Evolutionary conservation across 352 stramenopile species (phyloP).

Genomic region (Globisporangium polare): DNA sequence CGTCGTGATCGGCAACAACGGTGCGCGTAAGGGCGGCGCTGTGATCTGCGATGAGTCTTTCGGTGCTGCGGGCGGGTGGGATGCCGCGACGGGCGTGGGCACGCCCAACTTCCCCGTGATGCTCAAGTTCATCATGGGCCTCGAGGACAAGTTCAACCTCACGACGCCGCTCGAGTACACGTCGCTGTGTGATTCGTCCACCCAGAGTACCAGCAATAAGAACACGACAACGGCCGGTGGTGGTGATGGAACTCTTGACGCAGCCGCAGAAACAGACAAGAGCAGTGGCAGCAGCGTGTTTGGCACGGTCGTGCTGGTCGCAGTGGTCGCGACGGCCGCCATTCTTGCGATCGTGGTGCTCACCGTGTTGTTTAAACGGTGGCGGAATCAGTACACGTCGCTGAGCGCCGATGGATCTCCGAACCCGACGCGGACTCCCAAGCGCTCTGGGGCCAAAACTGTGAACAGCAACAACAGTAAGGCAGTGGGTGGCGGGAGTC

Average conservation of each 20-base stretch:
- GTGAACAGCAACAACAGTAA: constrained; percentile 11
- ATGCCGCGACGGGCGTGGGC: constrained; percentile 83
- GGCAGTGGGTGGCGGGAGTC: not conserved
- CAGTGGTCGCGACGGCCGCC: constrained; percentile 28
- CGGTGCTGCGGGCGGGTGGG: constrained; percentile 79
- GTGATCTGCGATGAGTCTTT: constrained; percentile 78
- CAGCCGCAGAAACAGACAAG: not conserved
- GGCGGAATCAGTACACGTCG: constrained; percentile 56
- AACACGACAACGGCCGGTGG: not conserved
- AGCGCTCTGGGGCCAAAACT: constrained; percentile 13
- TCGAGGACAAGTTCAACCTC: constrained; percentile 55
- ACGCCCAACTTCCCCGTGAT: constrained; percentile 82
- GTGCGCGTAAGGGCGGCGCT: constrained; percentile 33
- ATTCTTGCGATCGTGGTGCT: constrained; percentile 30
- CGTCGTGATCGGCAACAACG: constrained; percentile 84
- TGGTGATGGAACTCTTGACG: not conserved
- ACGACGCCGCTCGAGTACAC: constrained; percentile 15
- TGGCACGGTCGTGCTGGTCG: constrained; percentile 29
- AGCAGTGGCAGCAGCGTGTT: constrained; percentile 28
- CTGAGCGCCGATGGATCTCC: constrained; percentile 22
- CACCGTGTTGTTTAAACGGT: constrained; percentile 36
- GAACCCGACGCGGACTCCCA: constrained; percentile 6
- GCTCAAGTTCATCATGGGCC: constrained; percentile 38
- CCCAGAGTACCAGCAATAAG: not conserved
- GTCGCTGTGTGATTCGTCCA: constrained; percentile 4